Base-by-base conservation (phyloP, 139 green algal species). In the Eudorina sp. region DNA sequence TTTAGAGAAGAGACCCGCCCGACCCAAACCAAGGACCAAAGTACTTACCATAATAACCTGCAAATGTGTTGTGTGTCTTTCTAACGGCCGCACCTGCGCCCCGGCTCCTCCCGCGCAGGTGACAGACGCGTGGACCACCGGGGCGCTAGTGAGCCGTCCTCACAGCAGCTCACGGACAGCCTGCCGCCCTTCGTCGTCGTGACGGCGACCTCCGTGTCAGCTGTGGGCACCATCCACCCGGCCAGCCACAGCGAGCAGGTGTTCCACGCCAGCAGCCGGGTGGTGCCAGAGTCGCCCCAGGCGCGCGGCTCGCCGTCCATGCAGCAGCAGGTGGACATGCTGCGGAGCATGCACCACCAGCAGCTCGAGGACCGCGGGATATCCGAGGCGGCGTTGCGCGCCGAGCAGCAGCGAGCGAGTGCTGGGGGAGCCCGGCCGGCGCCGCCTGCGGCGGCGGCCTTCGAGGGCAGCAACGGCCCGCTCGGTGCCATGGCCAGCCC, bases 171-270 rank as follows among this genome's bases (percentile, higher is more conserved):
- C 40, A 66, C 34, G 4, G 46, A 87, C 46, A 87, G 64, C 60
- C 31, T 87, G 31, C 81, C 81, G 21, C 81, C 81, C 21, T 87
- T 68, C 34, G 81, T 87, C n/a, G 18, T 87, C 0, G 8, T 87
- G 9, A 13, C 70, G 23, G 43, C 70, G 2, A 53, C 46, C n/a
- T 73, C 64, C 21, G 3, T 38, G 41, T 40, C 38, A 13, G 36
- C 21, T 19, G 14, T 53, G 40, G 72, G 31, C 18, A 38, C 25
- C 8, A 48, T 75, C 11, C 11, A 51, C 13, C 31, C 48, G 11
- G 48, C 8, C 16, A 41, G 68, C 34, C 68, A 48, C 19, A 8
- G 70, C 41, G 6, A 75, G 70, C 27, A 6, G 48, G 27, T 29
- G 19, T 29, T 34, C 36, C 2, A 31, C 8, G 46, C 31, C 9